Conservation (phyloP, 345 rosid genomes). For the Bruguiera parviflora region DNA sequence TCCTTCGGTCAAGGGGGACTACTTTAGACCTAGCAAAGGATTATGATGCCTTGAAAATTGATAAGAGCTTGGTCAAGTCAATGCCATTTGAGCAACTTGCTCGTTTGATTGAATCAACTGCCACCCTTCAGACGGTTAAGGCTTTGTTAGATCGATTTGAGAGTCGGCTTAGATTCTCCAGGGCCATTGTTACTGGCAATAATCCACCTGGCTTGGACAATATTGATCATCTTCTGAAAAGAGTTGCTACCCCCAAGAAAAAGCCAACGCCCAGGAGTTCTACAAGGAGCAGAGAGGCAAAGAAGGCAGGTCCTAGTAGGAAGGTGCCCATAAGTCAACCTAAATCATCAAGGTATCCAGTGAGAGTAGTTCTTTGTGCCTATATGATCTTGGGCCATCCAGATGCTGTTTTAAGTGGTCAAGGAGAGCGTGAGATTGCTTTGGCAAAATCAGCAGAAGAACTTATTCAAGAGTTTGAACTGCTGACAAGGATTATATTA, state of each 20-base stretch:
- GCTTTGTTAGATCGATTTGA: constrained; percentile 76
- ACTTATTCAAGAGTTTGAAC: constrained; percentile 64
- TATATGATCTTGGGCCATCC: constrained; percentile 98
- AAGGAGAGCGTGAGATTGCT: constrained; percentile 78
- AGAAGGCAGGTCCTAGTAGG: constrained; percentile 35
- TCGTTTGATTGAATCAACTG: constrained; percentile 54
- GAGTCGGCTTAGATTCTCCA: constrained; percentile 63
- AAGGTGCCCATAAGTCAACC: constrained; percentile 38
- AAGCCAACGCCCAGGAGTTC: constrained; percentile 40
- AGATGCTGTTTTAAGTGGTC: constrained; percentile 89
- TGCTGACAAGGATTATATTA: constrained; percentile 59
- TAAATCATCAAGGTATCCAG: constrained; percentile 72
- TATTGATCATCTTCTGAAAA: constrained; percentile 85
- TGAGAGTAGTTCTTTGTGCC: constrained; percentile 87
- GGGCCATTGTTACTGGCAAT: constrained; percentile 28
- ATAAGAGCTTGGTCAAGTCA: constrained; percentile 42
- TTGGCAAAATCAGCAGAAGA: constrained; percentile 63
- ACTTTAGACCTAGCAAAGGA: constrained; percentile 70
- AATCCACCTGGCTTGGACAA: constrained; percentile 45
- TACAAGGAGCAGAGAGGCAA: constrained; percentile 52
- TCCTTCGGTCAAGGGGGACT: constrained; percentile 56
- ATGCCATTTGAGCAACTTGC: constrained; percentile 92
- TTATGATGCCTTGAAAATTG: constrained; percentile 60
- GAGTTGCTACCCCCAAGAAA: constrained; percentile 74
- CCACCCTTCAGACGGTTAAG: constrained; percentile 57